Base-by-base conservation (phyloP, 192 early-diverging fungal species). In the Chytriomyces hyalinus region DNA sequence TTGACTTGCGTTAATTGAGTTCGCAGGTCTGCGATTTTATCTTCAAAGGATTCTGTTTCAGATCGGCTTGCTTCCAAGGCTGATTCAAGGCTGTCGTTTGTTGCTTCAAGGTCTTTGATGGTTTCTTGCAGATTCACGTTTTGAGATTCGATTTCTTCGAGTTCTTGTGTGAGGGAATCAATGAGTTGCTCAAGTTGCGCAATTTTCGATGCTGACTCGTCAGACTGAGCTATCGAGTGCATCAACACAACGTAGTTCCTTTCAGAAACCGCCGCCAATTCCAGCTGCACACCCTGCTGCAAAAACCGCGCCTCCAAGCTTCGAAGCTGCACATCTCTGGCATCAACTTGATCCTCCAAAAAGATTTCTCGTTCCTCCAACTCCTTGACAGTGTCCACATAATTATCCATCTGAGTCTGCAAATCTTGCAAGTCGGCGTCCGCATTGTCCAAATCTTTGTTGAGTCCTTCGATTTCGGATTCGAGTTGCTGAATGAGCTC, bases 271-370 rank as follows among this genome's bases (percentile, higher is more conserved):
- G 13, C 53, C 53, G 13, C 15, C 15, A 8, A 28, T 43, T 70
- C 68, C 15, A 70, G 13, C 26, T 51, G 9, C 46, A 70, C 47
- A n/a, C 68, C 68, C 22, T 53, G 50, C 50, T 17, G 13, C 68
- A 70, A 53, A 53, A 53, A 70, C 49, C 36, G 15, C n/a, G 68
- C 47, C 36, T 70, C 68, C 10, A 70, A 28, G 5, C 20, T 26
- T 6, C 46, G 49, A 22, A 57, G 11, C 6, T 49, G 49, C 6
- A 20, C 68, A 57, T 57, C 53, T 13, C 20, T 57, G 3, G 53
- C 53, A n/a, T 57, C 53, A 57, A 57, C 20, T 20, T 13, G 13
- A 20, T 57, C 53, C 20, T 57, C 53, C 13, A 57, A 20, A 5
- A 57, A 57, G 20, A 57, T 57, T 57, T 57, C 53, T n/a, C 53